Evolutionary conservation across 345 rosid genomes (phyloP).

Genomic region (Leavenworthia alabamica): DNA sequence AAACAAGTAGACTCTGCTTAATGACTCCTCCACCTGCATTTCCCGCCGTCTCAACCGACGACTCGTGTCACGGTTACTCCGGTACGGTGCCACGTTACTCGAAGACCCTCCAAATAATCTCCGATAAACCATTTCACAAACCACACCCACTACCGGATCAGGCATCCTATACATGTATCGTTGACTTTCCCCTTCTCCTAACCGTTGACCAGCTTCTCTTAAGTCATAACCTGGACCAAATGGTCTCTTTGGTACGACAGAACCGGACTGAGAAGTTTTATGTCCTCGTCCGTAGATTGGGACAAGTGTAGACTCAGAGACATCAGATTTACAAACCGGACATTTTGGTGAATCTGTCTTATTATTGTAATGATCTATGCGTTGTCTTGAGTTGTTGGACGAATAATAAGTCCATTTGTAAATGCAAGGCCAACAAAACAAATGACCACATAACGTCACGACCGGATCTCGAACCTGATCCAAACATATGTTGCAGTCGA

Average conservation of each 20-base stretch:
- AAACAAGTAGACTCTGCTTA: slow-evolving; percentile 68
- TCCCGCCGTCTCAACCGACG: slow-evolving; percentile 64
- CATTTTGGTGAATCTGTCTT: slow-evolving; percentile 35
- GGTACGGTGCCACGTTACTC: slow-evolving; percentile 40
- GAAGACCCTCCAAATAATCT: slow-evolving; percentile 69
- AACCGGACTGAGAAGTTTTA: slow-evolving; percentile 26
- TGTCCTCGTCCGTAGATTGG: slow-evolving; percentile 89
- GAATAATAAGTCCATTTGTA: slow-evolving; percentile 81
- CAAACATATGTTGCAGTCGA: slow-evolving; percentile 87
- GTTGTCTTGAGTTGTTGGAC: slow-evolving; percentile 38
- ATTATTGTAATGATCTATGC: slow-evolving; percentile 12
- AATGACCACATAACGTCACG: slow-evolving; percentile 90
- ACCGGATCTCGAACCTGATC: slow-evolving; percentile 79
- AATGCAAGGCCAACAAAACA: slow-evolving; percentile 98
- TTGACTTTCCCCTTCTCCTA: slow-evolving; percentile 47
- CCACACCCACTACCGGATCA: slow-evolving; percentile 49
- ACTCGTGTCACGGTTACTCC: slow-evolving; percentile 23
- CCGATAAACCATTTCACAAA: slow-evolving; percentile 70
- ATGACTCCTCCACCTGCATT: too few species aligned
- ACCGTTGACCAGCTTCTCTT: slow-evolving; percentile 53
- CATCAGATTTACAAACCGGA: slow-evolving; percentile 84
- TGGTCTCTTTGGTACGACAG: slow-evolving; percentile 70
- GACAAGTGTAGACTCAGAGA: slow-evolving; percentile 70
- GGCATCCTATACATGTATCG: slow-evolving; percentile 35
- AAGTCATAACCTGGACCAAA: slow-evolving; percentile 36